phyloP scores from a whole-genome alignment of 116 monocot genomes.

The Posidonia oceanica region DNA sequence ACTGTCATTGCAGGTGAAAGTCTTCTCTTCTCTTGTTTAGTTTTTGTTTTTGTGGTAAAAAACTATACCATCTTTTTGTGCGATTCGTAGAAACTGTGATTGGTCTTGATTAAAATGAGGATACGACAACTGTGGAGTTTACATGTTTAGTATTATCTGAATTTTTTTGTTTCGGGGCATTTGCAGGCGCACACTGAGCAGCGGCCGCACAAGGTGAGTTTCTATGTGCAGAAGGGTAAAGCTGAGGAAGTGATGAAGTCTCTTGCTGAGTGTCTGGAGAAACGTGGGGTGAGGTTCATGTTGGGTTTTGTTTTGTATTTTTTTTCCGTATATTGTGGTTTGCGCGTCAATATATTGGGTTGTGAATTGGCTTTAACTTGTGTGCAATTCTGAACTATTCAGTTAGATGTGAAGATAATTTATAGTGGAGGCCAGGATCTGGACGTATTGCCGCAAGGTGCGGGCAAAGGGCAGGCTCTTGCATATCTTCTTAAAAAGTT shows the following conservation, averaged over 20 bases:
- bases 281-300: constrained; percentile 42
- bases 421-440: constrained; percentile 75
- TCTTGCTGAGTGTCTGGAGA: constrained; percentile 29
- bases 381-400: neutral
- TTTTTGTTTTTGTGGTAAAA: neutral
- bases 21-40: neutral
- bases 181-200: constrained; percentile 68
- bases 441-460: constrained; percentile 76
- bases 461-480: constrained; percentile 92
- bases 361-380: neutral
- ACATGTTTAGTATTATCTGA: neutral
- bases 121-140: neutral
- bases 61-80: too few relatives aligned
- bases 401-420: constrained; percentile 89
- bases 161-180: neutral
- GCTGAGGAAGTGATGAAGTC: constrained; percentile 50
- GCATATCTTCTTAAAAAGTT: constrained; percentile 82
- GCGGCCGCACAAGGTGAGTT: constrained; percentile 86
- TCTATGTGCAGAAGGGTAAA: constrained; percentile 52
- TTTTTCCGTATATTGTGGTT: neutral
- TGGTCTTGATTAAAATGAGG: neutral
- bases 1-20: constrained; percentile 29
- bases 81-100: neutral
- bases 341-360: too few relatives aligned
- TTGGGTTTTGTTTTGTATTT: neutral